phyloP scores from a whole-genome alignment of 768 basidiomycete genomes.

The Kwoniella dendrophila region DNA sequence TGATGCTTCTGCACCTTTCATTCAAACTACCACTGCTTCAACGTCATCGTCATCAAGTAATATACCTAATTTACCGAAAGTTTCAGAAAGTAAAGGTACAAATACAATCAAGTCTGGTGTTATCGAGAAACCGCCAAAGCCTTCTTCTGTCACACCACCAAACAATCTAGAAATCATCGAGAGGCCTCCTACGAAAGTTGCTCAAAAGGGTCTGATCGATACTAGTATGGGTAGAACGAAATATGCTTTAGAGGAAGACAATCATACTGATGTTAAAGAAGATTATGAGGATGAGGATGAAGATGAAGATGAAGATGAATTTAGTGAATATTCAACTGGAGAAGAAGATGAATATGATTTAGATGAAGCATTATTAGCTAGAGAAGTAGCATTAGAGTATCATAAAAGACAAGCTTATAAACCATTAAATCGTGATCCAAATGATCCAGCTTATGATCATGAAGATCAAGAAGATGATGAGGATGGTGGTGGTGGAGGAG shows the following conservation, averaged over 20 bases:
- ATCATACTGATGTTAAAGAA: conserved; percentile 17
- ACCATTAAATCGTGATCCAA: conserved; percentile 33
- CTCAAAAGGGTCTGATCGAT: not conserved
- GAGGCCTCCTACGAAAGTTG: not conserved
- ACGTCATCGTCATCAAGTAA: not conserved
- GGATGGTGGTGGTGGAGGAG: conserved; percentile 20
- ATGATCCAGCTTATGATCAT: conserved; percentile 3
- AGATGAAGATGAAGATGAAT: conserved; percentile 40
- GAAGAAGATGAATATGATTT: conserved; percentile 48
- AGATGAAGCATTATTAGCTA: conserved; percentile 40
- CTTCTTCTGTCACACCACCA: not conserved
- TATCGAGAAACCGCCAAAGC: conserved; percentile 14
- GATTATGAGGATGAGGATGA: conserved; percentile 28
- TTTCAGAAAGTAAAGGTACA: conserved; percentile 12
- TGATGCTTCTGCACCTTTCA: conserved; percentile 13
- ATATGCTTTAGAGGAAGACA: conserved; percentile 4
- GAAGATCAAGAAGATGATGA: conserved; percentile 16
- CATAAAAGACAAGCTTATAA: conserved; percentile 38
- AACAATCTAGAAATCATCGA: conserved; percentile 5
- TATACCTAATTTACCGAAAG: conserved; percentile 9
- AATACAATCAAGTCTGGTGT: conserved; percentile 14
- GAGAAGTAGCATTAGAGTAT: conserved; percentile 45
- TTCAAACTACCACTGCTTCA: conserved; percentile 10
- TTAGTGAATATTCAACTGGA: conserved; percentile 30
- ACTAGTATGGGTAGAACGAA: not conserved